Evolutionary conservation across 2,329 filamentous ascomycete species (phyloP), one percentile per base, ranked within the genome.

Genomic region (Fusarium sp.): DNA sequence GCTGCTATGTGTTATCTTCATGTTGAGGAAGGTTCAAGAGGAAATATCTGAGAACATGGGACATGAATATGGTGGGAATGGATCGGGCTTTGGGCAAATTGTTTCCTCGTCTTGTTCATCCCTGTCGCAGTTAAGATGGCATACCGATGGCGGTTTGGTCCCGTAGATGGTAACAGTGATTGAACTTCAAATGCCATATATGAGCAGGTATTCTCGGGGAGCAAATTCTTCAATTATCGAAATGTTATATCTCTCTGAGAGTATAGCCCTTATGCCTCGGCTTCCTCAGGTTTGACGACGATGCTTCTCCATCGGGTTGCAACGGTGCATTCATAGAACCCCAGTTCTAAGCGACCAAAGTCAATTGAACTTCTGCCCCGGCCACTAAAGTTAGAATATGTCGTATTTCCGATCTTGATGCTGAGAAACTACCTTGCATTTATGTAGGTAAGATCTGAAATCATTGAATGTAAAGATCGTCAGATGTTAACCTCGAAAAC

Each of bases 51-150:
- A 51, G 20, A 42, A 32, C 0, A 53, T 56, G 46, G 59, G 30
- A 8, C 34, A 62, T 3, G 18, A 21, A 0, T 66, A 66, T 34
- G 37, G n/a, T 16, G 71, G 66, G 2, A 48, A 60, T 2, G 23
- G 32, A 5, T 75, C 70, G 71, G 73, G 61, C 1, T 74, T 73
- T 41, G 73, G 72, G 0, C 71, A 74, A 16, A 66, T 77, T 16
- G 59, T 77, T 12, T 74, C 66, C 13, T 76, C 16, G 43, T 74
- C 25, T 40, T 73, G 14, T 74, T 77, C 64, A 45, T 55, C 2
- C 72, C 69, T 6, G 65, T 76, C 12, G 59, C 27, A 7, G 63
- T 74, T n/a, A 56, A 63, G 13, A 71, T 73, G 66, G 40, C 14
- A 7, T 74, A 69, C 14, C 40, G 43, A 2, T 66, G 62, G 61